phyloP scores from a whole-genome alignment of 306 rosid species.

The Benincasa hispida region DNA sequence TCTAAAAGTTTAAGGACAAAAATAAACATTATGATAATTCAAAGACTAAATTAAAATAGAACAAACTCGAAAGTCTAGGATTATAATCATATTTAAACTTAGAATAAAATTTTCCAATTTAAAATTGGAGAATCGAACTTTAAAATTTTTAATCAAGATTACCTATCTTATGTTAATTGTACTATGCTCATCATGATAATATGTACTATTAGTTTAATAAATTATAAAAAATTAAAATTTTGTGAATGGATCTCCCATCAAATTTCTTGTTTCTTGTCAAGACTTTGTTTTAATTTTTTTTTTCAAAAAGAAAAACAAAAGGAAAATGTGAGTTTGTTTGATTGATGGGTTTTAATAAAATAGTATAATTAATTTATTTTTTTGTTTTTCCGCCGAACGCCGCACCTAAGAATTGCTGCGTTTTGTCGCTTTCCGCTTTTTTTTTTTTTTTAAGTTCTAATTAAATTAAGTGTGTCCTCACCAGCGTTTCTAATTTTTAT shows the following conservation, averaged over 20 bases:
- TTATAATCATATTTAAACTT: too few relatives aligned
- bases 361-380: not conserved
- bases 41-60: too few relatives aligned
- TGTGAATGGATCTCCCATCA: not conserved
- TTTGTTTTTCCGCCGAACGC: slow-evolving; percentile 83
- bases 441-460: not conserved
- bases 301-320: not conserved
- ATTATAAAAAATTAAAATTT: not conserved
- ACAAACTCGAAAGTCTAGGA: too few relatives aligned
- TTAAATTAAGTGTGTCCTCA: not conserved
- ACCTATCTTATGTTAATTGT: too few relatives aligned
- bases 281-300: not conserved
- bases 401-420: slow-evolving; percentile 82
- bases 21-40: too few relatives aligned
- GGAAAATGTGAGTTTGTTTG: not conserved
- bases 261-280: not conserved
- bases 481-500: not conserved
- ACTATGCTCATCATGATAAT: too few relatives aligned
- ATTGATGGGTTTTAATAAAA: not conserved
- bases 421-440: slow-evolving; percentile 37
- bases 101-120: too few relatives aligned
- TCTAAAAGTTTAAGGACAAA: too few relatives aligned
- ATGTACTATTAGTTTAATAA: not conserved
- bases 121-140: too few relatives aligned
- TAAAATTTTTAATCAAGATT: too few relatives aligned